Evolutionary conservation across 352 stramenopile genomes (phyloP), one percentile per base, ranked within the genome.

Genomic region (Aphanomyces euteiches): DNA sequence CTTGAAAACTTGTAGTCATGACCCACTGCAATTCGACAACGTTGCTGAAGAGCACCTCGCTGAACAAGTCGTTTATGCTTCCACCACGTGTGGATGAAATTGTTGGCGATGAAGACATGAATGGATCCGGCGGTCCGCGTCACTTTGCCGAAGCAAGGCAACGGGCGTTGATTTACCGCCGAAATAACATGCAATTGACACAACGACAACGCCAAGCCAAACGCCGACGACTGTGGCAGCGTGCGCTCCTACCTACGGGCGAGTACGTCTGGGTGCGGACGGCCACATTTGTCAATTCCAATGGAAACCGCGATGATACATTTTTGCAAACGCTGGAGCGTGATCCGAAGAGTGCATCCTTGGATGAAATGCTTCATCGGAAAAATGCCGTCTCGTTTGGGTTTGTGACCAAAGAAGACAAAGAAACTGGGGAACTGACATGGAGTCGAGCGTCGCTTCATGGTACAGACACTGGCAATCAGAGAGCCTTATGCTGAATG

Each of bases 301-400:
- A 73, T 70, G 37, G 63, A 67, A 67, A 76, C 47, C 68, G 74
- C 67, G 47, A 73, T 63, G 70, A 74, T 43, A 69, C 43, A 28
- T 73, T 68, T 50, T 39, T 73, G n/a, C 38, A 41, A 37, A 77
- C 84, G 45, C 79, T 79, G 0, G 81, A 88, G 50, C 82, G 89
- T 70, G 58, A 53, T 38, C 41, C 69, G 43, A 48, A 72, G 47
- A 34, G 0, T 75, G 79, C 38, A 1, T 77, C 78, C 13, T 75
- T 80, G 34, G 77, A 82, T 47, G 82, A 90, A 67, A 86, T 79
- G 39, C 60, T 91, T n/a, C 83, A 83, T 67, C 79, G 83, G n/a
- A 91, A 91, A 63, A 91, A 91, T 67, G 82, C 81, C 13, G 80
- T 74, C 15, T 89, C 82, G 1, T 84, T 91, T 77, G 71, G 64